These are phyloP conservation scores for Claviceps purpurea DNA, from an alignment of 2,329 filamentous ascomycete genomes.

Conservation along the genomic window DNA sequence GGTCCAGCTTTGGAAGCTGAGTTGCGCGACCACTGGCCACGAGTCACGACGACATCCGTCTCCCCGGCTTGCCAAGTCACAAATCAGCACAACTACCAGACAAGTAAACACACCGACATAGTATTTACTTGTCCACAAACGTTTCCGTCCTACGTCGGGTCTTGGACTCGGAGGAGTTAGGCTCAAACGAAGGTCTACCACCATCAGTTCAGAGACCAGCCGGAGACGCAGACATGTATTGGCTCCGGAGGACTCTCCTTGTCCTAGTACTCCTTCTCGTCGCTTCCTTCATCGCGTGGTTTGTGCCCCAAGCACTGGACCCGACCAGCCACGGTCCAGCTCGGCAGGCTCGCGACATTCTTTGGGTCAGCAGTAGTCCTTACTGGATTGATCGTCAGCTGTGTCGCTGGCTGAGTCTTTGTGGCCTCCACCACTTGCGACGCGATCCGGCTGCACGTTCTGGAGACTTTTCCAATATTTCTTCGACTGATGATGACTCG, in stretches of 20 bases:
- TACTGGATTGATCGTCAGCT: constrained; percentile 63
- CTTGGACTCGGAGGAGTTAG: not conserved
- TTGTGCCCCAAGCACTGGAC: constrained; percentile 43
- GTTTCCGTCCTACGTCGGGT: not conserved
- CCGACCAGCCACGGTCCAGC: constrained; percentile 49
- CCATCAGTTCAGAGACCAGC: not conserved
- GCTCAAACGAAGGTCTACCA: not conserved
- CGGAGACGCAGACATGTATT: constrained; percentile 24
- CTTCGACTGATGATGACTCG: constrained; percentile 13
- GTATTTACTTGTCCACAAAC: not conserved
- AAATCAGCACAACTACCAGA: no score
- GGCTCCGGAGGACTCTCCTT: constrained; percentile 31
- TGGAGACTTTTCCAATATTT: not conserved
- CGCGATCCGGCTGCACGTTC: constrained; percentile 39
- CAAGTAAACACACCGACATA: not conserved
- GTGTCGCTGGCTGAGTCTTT: constrained; percentile 68
- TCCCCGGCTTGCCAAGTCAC: no score
- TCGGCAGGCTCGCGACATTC: constrained; percentile 46
- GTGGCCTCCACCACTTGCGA: constrained; percentile 61
- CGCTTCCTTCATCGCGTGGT: constrained; percentile 34
- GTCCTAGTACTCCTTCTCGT: constrained; percentile 25
- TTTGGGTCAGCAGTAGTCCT: constrained; percentile 58
- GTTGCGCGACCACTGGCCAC: not conserved
- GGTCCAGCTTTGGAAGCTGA: not conserved
- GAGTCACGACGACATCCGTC: not conserved